Evolutionary conservation across 805 yeast species (phyloP), one percentile per base, ranked within the genome.

Genomic region (Vanderwaltozyma verrucispora): DNA sequence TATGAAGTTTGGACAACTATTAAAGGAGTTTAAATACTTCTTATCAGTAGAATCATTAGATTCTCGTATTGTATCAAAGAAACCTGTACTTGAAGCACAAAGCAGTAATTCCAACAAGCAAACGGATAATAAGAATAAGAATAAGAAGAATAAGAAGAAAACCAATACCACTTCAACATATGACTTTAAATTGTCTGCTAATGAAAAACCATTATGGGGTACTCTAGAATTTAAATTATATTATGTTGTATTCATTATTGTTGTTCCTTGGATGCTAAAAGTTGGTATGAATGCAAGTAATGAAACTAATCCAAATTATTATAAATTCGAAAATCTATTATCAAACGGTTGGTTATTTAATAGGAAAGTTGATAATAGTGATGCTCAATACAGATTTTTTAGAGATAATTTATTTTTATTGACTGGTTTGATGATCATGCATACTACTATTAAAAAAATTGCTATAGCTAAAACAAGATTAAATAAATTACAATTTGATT

Each of bases 301-400:
- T 49, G 80, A 77, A 45, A 64, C 75, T 2, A 85, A 83, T 50
- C 78, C 81, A 10, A 86, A 86, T 53, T 89, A 80, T 53, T 68
- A 71, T 15, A 64, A 65, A 35, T 86, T 72, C 52, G 71, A 71
- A 46, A 70, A 74, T 35, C 62, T 79, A 28, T 64, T 89, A 36
- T 68, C 80, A 21, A 67, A 75, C 5, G 97, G 98, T 4, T 89
- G 97, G 97, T 63, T 87, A 48, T 74, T 80, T 54, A 96, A 95
- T 8, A 64, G 95, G 19, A 81, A 80, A 59, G 94, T 86, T 30
- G 98, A 92, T 58, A 88, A 89, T 55, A 81, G 95, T 5, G 99
- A 92, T 56, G 67, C 69, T 24, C 99, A 92, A 59, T 92, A 89
- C 53, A 62, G 84, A 19, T 85, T 87, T 51, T 86, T 92, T 55